phyloP scores from a whole-genome alignment of 2,329 filamentous ascomycete genomes.

The Sporothrix sp. region DNA sequence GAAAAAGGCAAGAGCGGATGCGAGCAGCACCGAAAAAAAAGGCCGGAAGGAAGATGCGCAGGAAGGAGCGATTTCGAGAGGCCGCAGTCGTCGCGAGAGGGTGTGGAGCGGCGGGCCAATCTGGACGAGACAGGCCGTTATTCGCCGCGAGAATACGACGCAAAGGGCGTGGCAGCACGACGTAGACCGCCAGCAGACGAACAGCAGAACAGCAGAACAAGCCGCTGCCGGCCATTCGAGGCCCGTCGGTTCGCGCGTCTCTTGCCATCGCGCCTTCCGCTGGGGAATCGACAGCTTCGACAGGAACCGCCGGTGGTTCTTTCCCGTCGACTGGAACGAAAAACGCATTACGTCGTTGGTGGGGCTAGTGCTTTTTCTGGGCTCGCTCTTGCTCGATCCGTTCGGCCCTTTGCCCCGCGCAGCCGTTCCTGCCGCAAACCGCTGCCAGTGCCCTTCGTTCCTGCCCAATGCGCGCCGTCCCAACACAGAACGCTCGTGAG shows the following conservation, averaged over 20 bases:
- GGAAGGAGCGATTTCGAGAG: not conserved
- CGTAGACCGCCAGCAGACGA: not conserved
- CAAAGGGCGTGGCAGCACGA: no score
- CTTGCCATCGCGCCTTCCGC: not conserved
- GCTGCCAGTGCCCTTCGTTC: not conserved
- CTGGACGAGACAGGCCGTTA: not conserved
- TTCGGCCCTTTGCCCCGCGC: constrained; percentile 13
- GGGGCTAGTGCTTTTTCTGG: constrained; percentile 8
- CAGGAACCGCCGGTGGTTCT: not conserved
- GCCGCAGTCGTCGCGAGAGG: not conserved
- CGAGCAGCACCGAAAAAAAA: no score
- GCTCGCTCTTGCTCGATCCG: not conserved
- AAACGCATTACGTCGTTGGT: constrained; percentile 14
- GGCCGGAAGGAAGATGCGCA: not conserved
- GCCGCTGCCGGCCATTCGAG: no score
- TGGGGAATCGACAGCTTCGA: not conserved
- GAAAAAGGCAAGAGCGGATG: not conserved
- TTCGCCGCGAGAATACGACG: not conserved
- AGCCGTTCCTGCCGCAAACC: not conserved
- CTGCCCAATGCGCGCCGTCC: no score
- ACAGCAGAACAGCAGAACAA: not conserved
- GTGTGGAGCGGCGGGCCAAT: not conserved
- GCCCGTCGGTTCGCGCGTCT: no score
- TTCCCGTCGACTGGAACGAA: not conserved
- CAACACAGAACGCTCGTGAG: no score